These are phyloP conservation scores for Amauroascus verrucosus DNA, from an alignment of 2,329 filamentous ascomycete species.

Conservation along the genomic window DNA sequence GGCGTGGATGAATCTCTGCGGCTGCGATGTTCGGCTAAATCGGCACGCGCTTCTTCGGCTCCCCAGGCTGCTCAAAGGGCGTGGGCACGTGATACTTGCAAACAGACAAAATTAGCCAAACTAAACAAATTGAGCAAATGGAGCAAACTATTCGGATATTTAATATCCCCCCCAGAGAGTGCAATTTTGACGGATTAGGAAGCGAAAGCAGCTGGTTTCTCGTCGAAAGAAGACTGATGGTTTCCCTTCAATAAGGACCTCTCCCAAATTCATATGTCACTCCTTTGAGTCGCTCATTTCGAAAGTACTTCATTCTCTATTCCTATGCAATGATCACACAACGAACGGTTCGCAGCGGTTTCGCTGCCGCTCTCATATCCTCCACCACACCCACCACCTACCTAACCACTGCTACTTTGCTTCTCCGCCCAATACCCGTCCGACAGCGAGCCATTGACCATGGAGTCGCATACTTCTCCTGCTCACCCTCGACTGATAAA, in stretches of 20 bases:
- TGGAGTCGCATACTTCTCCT: constrained; percentile 5
- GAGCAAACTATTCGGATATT: not conserved
- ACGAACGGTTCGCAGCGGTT: not conserved
- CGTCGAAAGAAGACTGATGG: too few relatives aligned
- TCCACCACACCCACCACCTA: not conserved
- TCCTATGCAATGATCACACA: not conserved
- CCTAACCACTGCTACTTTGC: not conserved
- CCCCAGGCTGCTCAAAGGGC: not conserved
- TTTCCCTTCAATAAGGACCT: not conserved
- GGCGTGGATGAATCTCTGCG: too few relatives aligned
- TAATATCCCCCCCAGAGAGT: not conserved
- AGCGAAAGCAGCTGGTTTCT: not conserved
- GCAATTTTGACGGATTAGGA: not conserved
- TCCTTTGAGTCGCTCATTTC: not conserved
- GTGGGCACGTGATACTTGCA: not conserved
- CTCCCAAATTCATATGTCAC: not conserved
- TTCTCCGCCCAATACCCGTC: not conserved
- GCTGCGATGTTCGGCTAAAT: too few relatives aligned
- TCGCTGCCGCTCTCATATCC: not conserved
- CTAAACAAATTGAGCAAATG: not conserved
- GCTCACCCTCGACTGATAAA: not conserved
- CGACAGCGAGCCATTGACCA: not conserved
- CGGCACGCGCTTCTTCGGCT: not conserved
- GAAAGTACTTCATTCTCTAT: not conserved
- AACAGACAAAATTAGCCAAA: not conserved